phyloP scores from a whole-genome alignment of 805 yeast genomes.

The Pichia nakasei region DNA sequence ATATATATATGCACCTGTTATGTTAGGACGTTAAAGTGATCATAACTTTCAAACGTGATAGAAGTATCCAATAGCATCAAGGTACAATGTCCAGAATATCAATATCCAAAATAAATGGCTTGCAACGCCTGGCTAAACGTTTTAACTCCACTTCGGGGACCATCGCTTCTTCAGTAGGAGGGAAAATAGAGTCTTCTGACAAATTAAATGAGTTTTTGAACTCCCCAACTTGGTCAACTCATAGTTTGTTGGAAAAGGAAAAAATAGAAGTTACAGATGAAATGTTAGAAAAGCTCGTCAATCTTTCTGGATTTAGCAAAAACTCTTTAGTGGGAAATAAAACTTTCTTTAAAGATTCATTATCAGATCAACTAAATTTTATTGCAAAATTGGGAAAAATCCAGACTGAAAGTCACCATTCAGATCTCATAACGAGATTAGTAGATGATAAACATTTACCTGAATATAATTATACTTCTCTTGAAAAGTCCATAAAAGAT shows the following conservation, averaged over 20 bases:
- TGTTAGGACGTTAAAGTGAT: too few relatives aligned
- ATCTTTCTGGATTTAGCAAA: slow-evolving; percentile 41
- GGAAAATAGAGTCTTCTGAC: slow-evolving; percentile 8
- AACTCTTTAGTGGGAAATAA: slow-evolving; percentile 22
- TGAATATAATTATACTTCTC: slow-evolving; percentile 23
- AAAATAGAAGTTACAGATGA: slow-evolving; percentile 10
- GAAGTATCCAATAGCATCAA: too few relatives aligned
- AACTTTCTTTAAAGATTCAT: slow-evolving; percentile 23
- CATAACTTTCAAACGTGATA: too few relatives aligned
- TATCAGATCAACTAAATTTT: slow-evolving; percentile 43
- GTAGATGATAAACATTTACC: slow-evolving; percentile 20
- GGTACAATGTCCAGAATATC: too few relatives aligned
- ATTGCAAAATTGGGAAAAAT: slow-evolving; percentile 35
- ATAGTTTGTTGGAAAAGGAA: slow-evolving; percentile 13
- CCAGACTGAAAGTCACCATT: slow-evolving; percentile 8
- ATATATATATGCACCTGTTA: too few relatives aligned
- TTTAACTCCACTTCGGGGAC: too few relatives aligned
- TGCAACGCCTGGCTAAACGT: too few relatives aligned
- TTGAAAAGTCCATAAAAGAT: slow-evolving; percentile 21
- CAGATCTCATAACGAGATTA: slow-evolving; percentile 17
- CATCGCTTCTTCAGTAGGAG: too few relatives aligned
- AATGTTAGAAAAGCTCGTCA: slow-evolving; percentile 28
- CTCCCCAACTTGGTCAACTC: slow-evolving; percentile 22
- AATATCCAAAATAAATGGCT: too few relatives aligned
- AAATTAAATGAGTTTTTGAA: slow-evolving; percentile 15